Evolutionary conservation across 73 alveolate species (phyloP), one percentile per base, ranked within the genome.

Genomic region (Paramecium sexaurelia): DNA sequence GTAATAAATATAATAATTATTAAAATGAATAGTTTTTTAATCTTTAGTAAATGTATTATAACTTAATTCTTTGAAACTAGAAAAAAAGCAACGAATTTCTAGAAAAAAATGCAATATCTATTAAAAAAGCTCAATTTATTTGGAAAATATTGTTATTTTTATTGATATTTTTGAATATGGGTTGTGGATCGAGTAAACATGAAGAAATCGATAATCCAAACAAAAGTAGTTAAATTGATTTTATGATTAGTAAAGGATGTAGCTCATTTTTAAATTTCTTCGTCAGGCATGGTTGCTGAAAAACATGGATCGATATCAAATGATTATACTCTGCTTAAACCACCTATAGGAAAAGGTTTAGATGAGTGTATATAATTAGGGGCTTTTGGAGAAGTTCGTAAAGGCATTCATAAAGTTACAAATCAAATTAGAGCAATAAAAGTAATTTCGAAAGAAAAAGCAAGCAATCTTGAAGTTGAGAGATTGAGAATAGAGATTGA

Each of bases 371-470:
- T 20, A 19, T 47, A 6, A 73, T 73, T 0, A 43, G 93, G 93
- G 26, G 92, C 85, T n/a, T 84, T 47, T 84, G 92, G 92, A 45
- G 92, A 84, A 84, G 85, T 84, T 1, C 26, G 85, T 27, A 84
- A 55, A 24, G 85, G 66, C 1, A 69, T 84, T 39, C 92, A 55
- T 29, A 84, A 55, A 13, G 36, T 45, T n/a, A 84, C 84, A 27
- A 36, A 55, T 29, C 32, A 45, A 15, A 15, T 84, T 8, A 84
- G 92, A 13, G 92, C 92, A 19, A 73, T 84, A 19, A 84, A 84
- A 47, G 61, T 84, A 19, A 84, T 84, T 20, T 36, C 61, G 19
- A 84, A 84, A 27, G 36, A 24, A 6, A 68, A 84, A 27, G 61
- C 85, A 84, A 66, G 67, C 56, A 55, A 51, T 26, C 66, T 27